Percentiles rank a stretch among this genome's conserved stretches.
Conservation (phyloP, 768 basidiomycete genomes). For the Dioszegia hungarica region DNA sequence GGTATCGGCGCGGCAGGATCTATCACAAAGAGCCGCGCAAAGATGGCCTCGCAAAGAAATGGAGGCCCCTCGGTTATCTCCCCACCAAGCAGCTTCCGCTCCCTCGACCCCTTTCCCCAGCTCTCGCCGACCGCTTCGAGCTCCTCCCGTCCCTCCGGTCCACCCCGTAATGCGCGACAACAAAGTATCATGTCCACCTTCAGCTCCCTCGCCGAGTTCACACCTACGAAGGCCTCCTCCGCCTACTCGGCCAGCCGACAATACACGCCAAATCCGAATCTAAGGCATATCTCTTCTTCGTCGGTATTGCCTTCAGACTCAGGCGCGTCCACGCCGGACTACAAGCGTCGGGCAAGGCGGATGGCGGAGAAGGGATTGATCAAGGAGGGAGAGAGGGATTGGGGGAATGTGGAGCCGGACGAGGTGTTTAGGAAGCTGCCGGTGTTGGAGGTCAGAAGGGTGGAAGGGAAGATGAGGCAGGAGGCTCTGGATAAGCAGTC, state of each 20-base stretch:
- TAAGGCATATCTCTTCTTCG: not conserved
- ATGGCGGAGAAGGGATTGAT: constrained; percentile 5
- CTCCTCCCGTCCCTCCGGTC: not conserved
- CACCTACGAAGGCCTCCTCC: too few relatives aligned
- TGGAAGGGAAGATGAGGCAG: constrained; percentile 41
- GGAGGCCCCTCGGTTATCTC: not conserved
- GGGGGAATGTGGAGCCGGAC: constrained; percentile 47
- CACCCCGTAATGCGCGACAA: not conserved
- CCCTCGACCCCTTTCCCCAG: not conserved
- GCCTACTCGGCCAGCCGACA: too few relatives aligned
- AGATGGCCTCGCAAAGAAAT: not conserved
- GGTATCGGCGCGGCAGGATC: too few relatives aligned
- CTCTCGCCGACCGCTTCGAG: not conserved
- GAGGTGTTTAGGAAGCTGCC: constrained; percentile 43
- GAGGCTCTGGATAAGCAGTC: constrained; percentile 47
- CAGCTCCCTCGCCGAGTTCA: not conserved
- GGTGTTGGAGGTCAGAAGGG: constrained; percentile 42
- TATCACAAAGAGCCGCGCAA: not conserved
- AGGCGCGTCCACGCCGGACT: constrained; percentile 8
- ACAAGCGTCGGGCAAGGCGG: constrained; percentile 4
- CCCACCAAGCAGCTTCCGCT: not conserved
- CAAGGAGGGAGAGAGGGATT: constrained; percentile 21
- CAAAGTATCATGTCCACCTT: not conserved
- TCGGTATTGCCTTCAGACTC: not conserved
- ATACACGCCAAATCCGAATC: constrained; percentile 1